Percentiles rank a stretch among this genome's conserved stretches.
These are phyloP conservation scores for Daucus carota DNA, from an alignment of 129 eudicot species.

Conservation along the genomic window DH1_v3.0 NC_030383.2:6165001-6165500, in stretches of 20 bases:
- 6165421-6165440: conserved; percentile 21
- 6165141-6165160: conserved; percentile 54
- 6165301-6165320: conserved; percentile 46
- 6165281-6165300: conserved; percentile 58
- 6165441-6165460: conserved; percentile 62
- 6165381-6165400: conserved; percentile 44
- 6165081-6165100: conserved; percentile 76
- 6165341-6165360: conserved; percentile 45
- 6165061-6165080: conserved; percentile 67
- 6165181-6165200: conserved; percentile 68
- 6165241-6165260: conserved; percentile 90
- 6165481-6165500: conserved; percentile 54
- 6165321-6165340: conserved; percentile 55
- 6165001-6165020: conserved; percentile 86
- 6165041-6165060: conserved; percentile 87
- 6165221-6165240: conserved; percentile 97
- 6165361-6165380: conserved; percentile 46
- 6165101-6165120: conserved; percentile 65
- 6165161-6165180: conserved; percentile 67
- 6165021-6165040: conserved; percentile 99
- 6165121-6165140: conserved; percentile 78
- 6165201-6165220: conserved; percentile 57
- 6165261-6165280: conserved; percentile 85
- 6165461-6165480: conserved; percentile 65
- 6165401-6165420: conserved; percentile 22